Percentiles rank a stretch among this genome's conserved stretches.
Conservation (phyloP, 768 basidiomycete species). For the Tubosaeta brunneosetosa region DNA sequence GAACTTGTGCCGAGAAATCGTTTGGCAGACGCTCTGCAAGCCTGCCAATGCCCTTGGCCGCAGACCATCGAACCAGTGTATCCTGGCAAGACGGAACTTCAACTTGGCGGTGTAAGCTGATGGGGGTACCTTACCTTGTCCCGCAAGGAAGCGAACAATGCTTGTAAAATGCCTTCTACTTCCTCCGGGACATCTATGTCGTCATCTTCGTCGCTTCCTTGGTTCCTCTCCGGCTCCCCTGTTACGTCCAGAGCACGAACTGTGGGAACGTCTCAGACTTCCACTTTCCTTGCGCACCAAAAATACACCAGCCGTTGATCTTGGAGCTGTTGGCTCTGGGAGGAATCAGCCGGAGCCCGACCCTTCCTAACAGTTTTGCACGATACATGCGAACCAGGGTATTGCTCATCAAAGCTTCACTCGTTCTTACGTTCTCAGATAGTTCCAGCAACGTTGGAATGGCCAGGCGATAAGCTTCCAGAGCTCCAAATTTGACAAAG, state of each 20-base stretch:
- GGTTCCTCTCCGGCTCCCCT: slow-evolving; percentile 5
- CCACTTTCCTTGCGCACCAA: slow-evolving; percentile 22
- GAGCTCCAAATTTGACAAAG: slow-evolving; percentile 59
- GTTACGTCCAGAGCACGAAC: slow-evolving; percentile 24
- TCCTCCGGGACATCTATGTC: slow-evolving; percentile 72
- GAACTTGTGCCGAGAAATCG: slow-evolving; percentile 74
- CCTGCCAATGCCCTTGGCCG: slow-evolving; percentile 87
- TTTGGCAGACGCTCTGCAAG: slow-evolving; percentile 75
- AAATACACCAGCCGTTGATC: slow-evolving; percentile 37
- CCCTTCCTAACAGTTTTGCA: slow-evolving; percentile 62
- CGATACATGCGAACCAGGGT: slow-evolving; percentile 66
- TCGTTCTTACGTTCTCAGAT: slow-evolving; percentile 38
- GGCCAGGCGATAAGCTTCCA: slow-evolving; percentile 45
- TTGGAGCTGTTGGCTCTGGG: slow-evolving; percentile 34
- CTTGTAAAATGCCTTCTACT: slow-evolving; percentile 69
- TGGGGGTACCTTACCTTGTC: slow-evolving; percentile 60
- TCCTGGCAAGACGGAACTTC: slow-evolving; percentile 50
- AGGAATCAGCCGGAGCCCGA: slow-evolving; percentile 61
- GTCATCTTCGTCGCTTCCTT: slow-evolving; percentile 27
- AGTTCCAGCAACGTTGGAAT: slow-evolving; percentile 44
- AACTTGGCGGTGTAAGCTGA: background rate
- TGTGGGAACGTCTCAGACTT: slow-evolving; percentile 15
- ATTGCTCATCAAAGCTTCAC: slow-evolving; percentile 44
- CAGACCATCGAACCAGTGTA: slow-evolving; percentile 90
- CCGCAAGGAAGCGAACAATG: slow-evolving; percentile 66